Conservation (phyloP, 176 grass and related monocot genomes). For the Oryza australiensis region DNA sequence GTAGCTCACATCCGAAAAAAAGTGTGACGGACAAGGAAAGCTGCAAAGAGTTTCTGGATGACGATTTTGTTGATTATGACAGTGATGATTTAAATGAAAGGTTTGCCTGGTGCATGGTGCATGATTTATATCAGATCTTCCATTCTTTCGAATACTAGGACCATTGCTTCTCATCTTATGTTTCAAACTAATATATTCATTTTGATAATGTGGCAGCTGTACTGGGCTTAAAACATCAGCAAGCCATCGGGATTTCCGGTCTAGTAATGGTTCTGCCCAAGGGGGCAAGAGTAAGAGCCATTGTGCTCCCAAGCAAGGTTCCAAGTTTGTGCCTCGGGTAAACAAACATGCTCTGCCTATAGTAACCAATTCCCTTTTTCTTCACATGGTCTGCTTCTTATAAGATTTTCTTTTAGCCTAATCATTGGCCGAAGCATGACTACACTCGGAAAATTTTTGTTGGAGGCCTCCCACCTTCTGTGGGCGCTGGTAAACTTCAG, state of each 20-base stretch:
- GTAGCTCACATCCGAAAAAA: constrained; percentile 35
- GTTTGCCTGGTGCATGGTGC: constrained; percentile 19
- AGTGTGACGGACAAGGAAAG: constrained; percentile 29
- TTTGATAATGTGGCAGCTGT: constrained; percentile 27
- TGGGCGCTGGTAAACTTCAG: constrained; percentile 49
- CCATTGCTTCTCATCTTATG: background rate
- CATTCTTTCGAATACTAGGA: background rate
- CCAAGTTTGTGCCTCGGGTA: constrained; percentile 45
- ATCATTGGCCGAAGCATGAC: constrained; percentile 53
- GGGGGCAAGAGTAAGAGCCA: constrained; percentile 44
- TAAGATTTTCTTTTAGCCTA: constrained; percentile 31
- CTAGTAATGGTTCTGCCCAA: constrained; percentile 28
- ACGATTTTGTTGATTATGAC: constrained; percentile 36
- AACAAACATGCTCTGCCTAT: constrained; percentile 13
- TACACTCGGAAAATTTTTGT: constrained; percentile 68
- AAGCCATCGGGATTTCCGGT: constrained; percentile 27
- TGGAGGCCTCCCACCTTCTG: constrained; percentile 61
- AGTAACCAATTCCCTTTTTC: background rate
- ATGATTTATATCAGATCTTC: background rate
- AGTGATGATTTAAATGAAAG: constrained; percentile 33
- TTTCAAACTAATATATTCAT: background rate
- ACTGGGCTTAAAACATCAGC: constrained; percentile 33
- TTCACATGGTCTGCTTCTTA: constrained; percentile 15
- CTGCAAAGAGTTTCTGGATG: constrained; percentile 44
- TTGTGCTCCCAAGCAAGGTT: constrained; percentile 32